These are phyloP conservation scores for Aeminium ludgeri DNA, from an alignment of 495 filamentous ascomycete genomes.

Conservation along the genomic window DNA sequence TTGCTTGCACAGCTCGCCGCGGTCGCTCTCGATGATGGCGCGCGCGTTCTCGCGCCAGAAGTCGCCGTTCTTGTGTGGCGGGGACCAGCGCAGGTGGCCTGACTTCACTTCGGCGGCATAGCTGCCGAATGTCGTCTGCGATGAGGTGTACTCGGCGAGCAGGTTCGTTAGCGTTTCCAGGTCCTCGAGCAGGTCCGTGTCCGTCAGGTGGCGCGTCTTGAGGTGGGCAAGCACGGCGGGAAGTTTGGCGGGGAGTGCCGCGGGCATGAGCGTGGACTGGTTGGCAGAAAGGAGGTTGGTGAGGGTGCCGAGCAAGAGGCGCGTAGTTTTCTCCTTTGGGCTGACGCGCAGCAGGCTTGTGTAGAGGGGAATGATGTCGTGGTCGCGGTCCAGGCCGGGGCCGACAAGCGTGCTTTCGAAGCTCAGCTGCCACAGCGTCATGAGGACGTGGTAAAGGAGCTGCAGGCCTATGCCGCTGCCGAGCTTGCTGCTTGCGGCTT, in stretches of 20 bases:
- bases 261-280: constrained; percentile 58
- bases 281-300: constrained; percentile 70
- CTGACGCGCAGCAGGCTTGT: constrained; percentile 77
- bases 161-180: constrained; percentile 56
- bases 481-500: constrained; percentile 48
- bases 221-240: constrained; percentile 69
- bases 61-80: constrained; percentile 70
- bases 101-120: constrained; percentile 80
- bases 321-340: constrained; percentile 94
- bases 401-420: constrained; percentile 77
- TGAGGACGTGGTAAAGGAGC: constrained; percentile 80
- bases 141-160: constrained; percentile 84
- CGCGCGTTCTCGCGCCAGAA: constrained; percentile 97
- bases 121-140: constrained; percentile 92
- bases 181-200: constrained; percentile 80
- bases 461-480: constrained; percentile 79
- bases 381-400: constrained; percentile 71
- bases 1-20: constrained; percentile 62
- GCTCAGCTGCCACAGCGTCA: constrained; percentile 88
- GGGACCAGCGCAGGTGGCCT: constrained; percentile 87
- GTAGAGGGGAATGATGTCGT: constrained; percentile 82
- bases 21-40: constrained; percentile 69
- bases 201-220: constrained; percentile 64
- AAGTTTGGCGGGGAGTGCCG: constrained; percentile 64
- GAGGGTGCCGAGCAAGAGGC: constrained; percentile 75